Base-by-base conservation (phyloP, 2,329 filamentous ascomycete genomes). In the Cladosporium oxysporum region DNA sequence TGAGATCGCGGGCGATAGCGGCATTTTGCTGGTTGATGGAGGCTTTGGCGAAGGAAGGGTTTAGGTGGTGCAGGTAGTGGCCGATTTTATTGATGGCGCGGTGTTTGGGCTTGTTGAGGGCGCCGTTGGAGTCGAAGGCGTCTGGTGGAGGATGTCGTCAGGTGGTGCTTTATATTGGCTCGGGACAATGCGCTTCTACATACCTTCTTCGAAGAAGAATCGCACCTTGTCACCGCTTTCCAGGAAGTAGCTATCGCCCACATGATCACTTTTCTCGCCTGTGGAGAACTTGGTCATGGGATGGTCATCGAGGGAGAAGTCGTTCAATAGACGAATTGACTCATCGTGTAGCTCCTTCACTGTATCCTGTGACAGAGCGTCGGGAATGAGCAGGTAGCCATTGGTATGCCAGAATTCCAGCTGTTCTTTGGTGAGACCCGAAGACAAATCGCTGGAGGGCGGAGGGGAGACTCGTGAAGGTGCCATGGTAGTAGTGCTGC, bases 241-340 rank as follows among this genome's bases (percentile, higher is more conserved):
- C 2, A 98, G 87, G 81, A 99, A 98, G 84, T 99, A 99, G 76
- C 91, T 88, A 81, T 98, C 95, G 68, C 94, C 93, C 12, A 97
- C 91, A 80, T 98, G 94, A n/a, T 89, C 85, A 55, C 80, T 79
- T 75, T 84, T 80, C 72, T 88, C 83, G 71, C 93, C 93, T 0
- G 94, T 97, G 33, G 90, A 91, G 85, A 99, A 99, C 76, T 90
- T 90, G 10, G 95, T 98, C 84, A 98, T 90, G 0, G 95, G 94
- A 79, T 98, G 95, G 66, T 90, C 86, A 41, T 87, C 83, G n/a
- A 98, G 84, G 44, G 88, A 85, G 80, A 99, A 93, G 68, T 85
- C 83, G 63, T 87, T 82, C 58, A 98, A 90, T 69, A 97, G 85
- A 37, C 81, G 80, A 75, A 90, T 83, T 6, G 93, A 95, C 79